Conservation (phyloP, 2,329 filamentous ascomycete species). For the Tolypocladium sp. region DNA sequence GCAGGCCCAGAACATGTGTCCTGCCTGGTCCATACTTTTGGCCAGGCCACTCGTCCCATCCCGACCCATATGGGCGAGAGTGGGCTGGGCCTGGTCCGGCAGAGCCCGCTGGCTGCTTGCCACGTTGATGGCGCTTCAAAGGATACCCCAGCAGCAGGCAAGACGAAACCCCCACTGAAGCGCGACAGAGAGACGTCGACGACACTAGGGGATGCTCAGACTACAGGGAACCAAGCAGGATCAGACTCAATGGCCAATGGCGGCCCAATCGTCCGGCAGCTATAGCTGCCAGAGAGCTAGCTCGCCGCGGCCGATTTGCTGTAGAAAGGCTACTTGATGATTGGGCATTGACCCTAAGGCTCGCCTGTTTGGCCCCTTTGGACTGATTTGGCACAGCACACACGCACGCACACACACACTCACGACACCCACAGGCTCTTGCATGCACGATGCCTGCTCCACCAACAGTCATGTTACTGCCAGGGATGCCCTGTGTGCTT, state of each 20-base stretch:
- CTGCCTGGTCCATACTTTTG: not conserved
- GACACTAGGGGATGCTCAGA: not conserved
- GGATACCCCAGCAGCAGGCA: not conserved
- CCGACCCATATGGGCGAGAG: not conserved
- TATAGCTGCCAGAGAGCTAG: not conserved
- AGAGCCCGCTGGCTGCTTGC: conserved; percentile 16
- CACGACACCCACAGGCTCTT: not conserved
- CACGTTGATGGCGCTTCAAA: conserved; percentile 21
- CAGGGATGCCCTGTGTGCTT: conserved; percentile 10
- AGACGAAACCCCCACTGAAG: not conserved
- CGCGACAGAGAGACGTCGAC: not conserved
- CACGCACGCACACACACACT: not conserved
- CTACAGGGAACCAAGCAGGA: not conserved
- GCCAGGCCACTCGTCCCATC: not conserved
- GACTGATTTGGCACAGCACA: not conserved
- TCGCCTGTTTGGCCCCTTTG: not conserved
- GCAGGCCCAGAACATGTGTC: not conserved
- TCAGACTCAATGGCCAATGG: not conserved
- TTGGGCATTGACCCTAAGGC: conserved; percentile 6
- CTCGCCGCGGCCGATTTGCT: not conserved
- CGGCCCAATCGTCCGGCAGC: not conserved
- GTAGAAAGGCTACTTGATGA: conserved; percentile 4
- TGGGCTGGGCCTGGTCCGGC: conserved; percentile 2
- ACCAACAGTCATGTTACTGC: not conserved
- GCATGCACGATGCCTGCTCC: conserved; percentile 7